phyloP scores from a whole-genome alignment of 192 early-diverging fungal genomes.

The Rhizophlyctis rosea region DNA sequence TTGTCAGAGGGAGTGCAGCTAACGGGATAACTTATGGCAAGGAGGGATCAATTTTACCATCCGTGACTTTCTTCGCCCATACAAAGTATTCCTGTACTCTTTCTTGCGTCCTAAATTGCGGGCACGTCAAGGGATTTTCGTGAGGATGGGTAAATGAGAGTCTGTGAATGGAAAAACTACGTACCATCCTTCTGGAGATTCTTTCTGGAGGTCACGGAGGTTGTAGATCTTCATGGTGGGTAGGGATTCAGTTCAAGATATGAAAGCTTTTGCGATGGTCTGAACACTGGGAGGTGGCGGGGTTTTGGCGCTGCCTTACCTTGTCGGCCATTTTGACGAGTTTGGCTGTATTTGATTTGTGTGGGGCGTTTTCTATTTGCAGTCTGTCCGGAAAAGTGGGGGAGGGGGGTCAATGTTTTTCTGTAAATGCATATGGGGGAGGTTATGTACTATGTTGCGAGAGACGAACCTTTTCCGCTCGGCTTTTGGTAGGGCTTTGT shows the following conservation, averaged over 20 bases:
- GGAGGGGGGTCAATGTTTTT: conserved; percentile 16
- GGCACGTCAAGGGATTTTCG: neutral
- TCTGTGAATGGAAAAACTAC: neutral
- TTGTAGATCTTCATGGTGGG: conserved; percentile 42
- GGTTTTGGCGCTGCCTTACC: conserved; percentile 8
- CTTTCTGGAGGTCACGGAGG: conserved; percentile 47
- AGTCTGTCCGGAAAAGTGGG: conserved; percentile 24
- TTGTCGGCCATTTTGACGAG: conserved; percentile 68
- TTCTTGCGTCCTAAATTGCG: conserved; percentile 30
- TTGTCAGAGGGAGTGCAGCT: neutral
- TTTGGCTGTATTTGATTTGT: conserved; percentile 54
- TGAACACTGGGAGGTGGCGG: neutral
- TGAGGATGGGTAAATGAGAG: neutral
- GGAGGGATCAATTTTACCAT: too few relatives aligned
- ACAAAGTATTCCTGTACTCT: conserved; percentile 53
- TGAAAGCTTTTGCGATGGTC: too few relatives aligned
- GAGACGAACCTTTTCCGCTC: conserved; percentile 45
- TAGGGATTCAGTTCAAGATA: too few relatives aligned
- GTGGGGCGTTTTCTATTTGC: conserved; percentile 54
- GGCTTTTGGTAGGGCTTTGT: conserved; percentile 43
- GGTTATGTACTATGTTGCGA: neutral
- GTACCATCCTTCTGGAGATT: conserved; percentile 50
- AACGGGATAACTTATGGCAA: too few relatives aligned
- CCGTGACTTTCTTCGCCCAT: conserved; percentile 61
- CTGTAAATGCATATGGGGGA: conserved; percentile 2